Percentiles rank a stretch among this genome's conserved stretches.
These are phyloP conservation scores for Mallotus nudiflorus DNA, from an alignment of 345 rosid genomes.

Conservation along the genomic window DNA sequence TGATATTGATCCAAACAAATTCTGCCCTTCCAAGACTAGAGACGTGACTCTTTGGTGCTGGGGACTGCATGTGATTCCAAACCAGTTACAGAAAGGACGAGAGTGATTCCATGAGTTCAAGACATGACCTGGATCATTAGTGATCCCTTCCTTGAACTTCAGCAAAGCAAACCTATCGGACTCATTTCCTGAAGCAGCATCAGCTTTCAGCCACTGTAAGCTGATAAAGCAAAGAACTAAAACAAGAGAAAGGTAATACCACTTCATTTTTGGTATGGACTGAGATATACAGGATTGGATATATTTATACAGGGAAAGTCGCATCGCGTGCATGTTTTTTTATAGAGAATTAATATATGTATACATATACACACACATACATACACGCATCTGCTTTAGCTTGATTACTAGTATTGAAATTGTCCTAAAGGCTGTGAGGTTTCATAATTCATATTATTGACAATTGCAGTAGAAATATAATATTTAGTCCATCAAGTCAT, in stretches of 20 bases:
- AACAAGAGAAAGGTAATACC: neutral
- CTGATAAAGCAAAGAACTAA: neutral
- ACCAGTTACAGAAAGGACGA: slow-evolving; percentile 14
- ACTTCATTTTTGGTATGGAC: neutral
- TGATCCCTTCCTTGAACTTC: slow-evolving; percentile 10
- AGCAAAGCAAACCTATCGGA: slow-evolving; percentile 14
- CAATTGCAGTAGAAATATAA: no score
- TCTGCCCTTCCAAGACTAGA: slow-evolving; percentile 2
- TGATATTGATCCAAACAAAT: slow-evolving; percentile 12
- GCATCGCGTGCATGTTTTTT: no score
- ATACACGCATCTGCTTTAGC: no score
- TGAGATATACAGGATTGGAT: neutral
- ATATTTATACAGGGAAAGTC: neutral
- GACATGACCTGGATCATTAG: slow-evolving; percentile 12
- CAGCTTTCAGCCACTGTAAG: neutral
- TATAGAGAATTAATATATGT: no score
- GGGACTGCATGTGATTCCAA: slow-evolving; percentile 9
- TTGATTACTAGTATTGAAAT: no score
- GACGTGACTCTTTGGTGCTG: slow-evolving; percentile 9
- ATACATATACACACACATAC: no score
- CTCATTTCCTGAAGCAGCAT: slow-evolving; percentile 11
- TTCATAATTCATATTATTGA: no score
- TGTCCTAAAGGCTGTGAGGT: no score
- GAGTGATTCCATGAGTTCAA: slow-evolving; percentile 22
- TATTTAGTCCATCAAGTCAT: no score